A percentile compares a stretch with the other conserved stretches of the same genome.
These are phyloP conservation scores for Ogataea trehalophila DNA, from an alignment of 805 yeast genomes.

Conservation along the genomic window DNA sequence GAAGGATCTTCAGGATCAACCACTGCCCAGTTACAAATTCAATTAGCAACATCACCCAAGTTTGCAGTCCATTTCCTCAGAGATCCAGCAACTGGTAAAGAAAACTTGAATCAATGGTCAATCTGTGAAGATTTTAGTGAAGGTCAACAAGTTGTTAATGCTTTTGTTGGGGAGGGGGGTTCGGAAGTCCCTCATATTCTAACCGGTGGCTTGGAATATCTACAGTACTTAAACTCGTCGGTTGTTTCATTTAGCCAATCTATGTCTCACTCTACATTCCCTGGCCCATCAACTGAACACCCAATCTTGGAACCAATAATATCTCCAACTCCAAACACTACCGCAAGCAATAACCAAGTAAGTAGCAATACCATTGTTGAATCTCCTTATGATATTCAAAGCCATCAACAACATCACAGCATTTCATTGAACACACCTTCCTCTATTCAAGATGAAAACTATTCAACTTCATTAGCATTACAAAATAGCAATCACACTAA, in stretches of 20 bases:
- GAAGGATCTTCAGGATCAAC: conserved; percentile 34
- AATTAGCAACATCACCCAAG: conserved; percentile 53
- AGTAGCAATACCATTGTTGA: too few relatives aligned
- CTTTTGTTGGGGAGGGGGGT: conserved; percentile 55
- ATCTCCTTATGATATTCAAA: too few relatives aligned
- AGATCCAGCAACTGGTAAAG: conserved; percentile 39
- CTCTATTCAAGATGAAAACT: conserved; percentile 15
- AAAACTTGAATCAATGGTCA: conserved; percentile 64
- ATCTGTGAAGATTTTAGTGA: conserved; percentile 82
- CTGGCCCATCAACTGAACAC: conserved; percentile 34
- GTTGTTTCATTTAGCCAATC: conserved; percentile 27
- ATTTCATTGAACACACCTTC: neutral
- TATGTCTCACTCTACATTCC: conserved; percentile 24
- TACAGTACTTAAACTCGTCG: conserved; percentile 30
- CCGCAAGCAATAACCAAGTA: conserved; percentile 33
- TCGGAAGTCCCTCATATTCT: conserved; percentile 63
- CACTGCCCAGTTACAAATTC: conserved; percentile 32
- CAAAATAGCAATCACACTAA: conserved; percentile 2
- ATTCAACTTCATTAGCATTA: neutral
- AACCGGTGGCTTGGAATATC: conserved; percentile 42
- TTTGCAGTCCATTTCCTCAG: conserved; percentile 72
- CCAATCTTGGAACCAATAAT: conserved; percentile 33
- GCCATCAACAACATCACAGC: conserved; percentile 31
- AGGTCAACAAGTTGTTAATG: conserved; percentile 73
- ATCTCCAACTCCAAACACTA: conserved; percentile 18